Base-by-base conservation (phyloP, 192 early-diverging fungal genomes). In the Rhizoclosmatium globosum region DNA sequence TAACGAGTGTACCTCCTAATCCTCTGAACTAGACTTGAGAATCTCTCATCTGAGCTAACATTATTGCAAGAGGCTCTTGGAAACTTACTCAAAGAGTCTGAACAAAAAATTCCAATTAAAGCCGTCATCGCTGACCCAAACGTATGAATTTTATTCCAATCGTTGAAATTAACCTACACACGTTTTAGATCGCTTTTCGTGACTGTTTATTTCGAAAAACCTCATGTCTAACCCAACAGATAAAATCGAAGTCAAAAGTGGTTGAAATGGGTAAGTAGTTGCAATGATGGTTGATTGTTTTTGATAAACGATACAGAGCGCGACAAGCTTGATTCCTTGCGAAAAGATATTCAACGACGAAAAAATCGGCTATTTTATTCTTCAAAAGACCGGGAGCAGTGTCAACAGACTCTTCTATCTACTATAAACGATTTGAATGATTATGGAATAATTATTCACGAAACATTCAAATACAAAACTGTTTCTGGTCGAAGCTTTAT, bases 331-430 rank as follows among this genome's bases (percentile, higher is more conserved):
- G 62, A 76, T 4, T 9, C 38, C 4, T 23, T 66, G 47, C 11
- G 46, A 53, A 19, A 41, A 21, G 62, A 76, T 43, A 59, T 76
- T 38, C 61, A 41, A 43, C 48, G 74, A 47, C 74, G 74, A 4
- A 64, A 39, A 50, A 76, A 76, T 56, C 61, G 74, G 15, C 64
- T 76, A 4, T 76, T 48, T 53, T 76, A 76, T 66, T 76, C 74
- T 47, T 41, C 61, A 39, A 17, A 64, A 19, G 74, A 76, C 47
- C 74, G 74, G 3, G 74, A 76, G 42, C 61, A 47, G 44, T 53
- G 43, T 31, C 74, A 76, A 39, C 46, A 64, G 39, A n/a, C n/a
- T 9, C 39, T 76, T 21, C 44, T 76, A n/a, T 41, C 13, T 23
- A 61, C 11, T 19, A 46, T 66, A 59, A 31, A 76, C 7, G 45